These are phyloP conservation scores for Beauveria medogensis DNA, from an alignment of 2,329 filamentous ascomycete genomes.

Conservation along the genomic window DNA sequence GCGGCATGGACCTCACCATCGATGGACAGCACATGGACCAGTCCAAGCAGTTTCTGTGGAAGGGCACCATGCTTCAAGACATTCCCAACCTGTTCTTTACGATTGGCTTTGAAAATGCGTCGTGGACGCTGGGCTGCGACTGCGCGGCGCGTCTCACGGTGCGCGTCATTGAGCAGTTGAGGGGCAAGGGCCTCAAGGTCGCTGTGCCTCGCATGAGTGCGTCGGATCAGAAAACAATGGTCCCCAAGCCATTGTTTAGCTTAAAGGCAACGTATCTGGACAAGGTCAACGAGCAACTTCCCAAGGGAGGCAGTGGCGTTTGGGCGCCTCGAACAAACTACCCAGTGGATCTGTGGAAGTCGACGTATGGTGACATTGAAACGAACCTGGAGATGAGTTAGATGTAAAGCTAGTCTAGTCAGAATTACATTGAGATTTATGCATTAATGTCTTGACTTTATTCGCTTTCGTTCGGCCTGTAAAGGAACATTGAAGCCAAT, in stretches of 20 bases:
- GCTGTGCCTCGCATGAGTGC: conserved; percentile 34
- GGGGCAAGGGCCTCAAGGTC: conserved; percentile 29
- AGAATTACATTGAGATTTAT: too few relatives aligned
- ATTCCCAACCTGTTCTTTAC: conserved; percentile 53
- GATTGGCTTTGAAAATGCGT: conserved; percentile 51
- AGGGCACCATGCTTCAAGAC: conserved; percentile 51
- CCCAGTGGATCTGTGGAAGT: conserved; percentile 16
- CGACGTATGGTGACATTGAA: background rate
- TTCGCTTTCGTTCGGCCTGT: too few relatives aligned
- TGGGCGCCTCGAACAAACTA: conserved; percentile 26
- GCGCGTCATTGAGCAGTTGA: conserved; percentile 43
- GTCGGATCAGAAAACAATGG: conserved; percentile 25
- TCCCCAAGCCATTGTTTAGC: conserved; percentile 31
- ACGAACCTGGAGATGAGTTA: background rate
- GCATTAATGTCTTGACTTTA: too few relatives aligned
- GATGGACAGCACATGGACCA: conserved; percentile 40
- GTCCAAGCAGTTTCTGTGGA: conserved; percentile 46
- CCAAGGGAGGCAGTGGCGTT: conserved; percentile 34
- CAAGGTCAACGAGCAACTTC: conserved; percentile 31
- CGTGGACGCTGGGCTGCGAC: conserved; percentile 57
- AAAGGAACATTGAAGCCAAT: too few relatives aligned
- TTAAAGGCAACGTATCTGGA: conserved; percentile 45
- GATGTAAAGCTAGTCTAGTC: too few relatives aligned
- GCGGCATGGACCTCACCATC: conserved; percentile 40
- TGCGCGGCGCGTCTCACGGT: conserved; percentile 39